These are phyloP conservation scores for Biscogniauxia mediterranea DNA, from an alignment of 2,329 filamentous ascomycete genomes.

Conservation along the genomic window DNA sequence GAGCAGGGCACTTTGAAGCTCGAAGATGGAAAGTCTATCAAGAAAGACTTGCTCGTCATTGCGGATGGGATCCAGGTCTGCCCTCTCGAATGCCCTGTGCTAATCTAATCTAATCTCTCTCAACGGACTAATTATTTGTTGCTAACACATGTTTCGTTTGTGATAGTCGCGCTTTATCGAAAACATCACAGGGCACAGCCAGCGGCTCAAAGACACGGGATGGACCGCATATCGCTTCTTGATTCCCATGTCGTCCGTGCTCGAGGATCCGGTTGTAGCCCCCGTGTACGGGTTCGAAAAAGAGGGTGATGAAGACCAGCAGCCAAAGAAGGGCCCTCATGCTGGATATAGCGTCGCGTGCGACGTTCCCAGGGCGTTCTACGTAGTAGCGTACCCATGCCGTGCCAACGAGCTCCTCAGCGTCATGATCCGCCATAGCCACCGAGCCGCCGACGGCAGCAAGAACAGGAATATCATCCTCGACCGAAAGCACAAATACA, in stretches of 20 bases:
- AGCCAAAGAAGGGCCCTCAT: too few relatives aligned
- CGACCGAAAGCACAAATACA: neutral
- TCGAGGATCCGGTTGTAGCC: neutral
- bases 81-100: neutral
- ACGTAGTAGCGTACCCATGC: neutral
- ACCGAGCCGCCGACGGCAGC: neutral
- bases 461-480: neutral
- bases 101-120: too few relatives aligned
- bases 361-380: neutral
- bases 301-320: neutral
- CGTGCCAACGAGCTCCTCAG: neutral
- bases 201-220: neutral
- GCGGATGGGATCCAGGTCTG: neutral
- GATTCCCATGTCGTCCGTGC: neutral
- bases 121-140: too few relatives aligned
- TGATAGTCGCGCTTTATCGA: neutral
- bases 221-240: neutral
- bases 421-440: neutral
- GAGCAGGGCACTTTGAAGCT: neutral
- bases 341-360: too few relatives aligned
- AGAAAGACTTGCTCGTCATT: neutral
- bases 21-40: neutral
- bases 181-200: neutral
- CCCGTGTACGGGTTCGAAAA: neutral
- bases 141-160: neutral